Percentiles rank a stretch among this genome's conserved stretches.
These are phyloP conservation scores for Zasmidium cellare DNA, from an alignment of 2,329 filamentous ascomycete genomes.

Conservation along the genomic window DNA sequence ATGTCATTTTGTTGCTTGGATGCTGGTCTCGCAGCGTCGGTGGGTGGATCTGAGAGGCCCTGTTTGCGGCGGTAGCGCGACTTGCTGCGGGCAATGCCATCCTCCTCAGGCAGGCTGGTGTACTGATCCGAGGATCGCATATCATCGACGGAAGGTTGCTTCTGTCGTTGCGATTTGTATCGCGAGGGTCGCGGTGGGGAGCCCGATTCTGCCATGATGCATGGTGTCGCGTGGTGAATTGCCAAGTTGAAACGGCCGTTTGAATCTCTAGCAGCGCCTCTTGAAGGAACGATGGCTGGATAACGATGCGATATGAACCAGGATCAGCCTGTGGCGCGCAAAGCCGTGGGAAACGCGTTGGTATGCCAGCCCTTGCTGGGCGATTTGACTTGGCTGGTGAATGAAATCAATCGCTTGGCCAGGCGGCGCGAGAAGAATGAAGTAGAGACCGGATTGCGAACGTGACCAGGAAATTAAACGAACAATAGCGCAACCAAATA, in stretches of 20 bases:
- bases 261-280: background rate
- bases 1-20: constrained; percentile 16
- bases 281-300: background rate
- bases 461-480: background rate
- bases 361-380: background rate
- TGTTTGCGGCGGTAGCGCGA: constrained; percentile 34
- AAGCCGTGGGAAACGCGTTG: background rate
- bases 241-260: background rate
- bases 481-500: background rate
- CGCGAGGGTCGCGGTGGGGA: constrained; percentile 18
- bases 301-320: background rate
- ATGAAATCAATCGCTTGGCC: background rate
- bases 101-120: constrained; percentile 20
- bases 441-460: background rate
- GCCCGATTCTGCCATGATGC: constrained; percentile 18
- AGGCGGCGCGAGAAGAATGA: background rate
- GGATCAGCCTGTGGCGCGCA: background rate
- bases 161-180: constrained; percentile 22
- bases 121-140: constrained; percentile 4
- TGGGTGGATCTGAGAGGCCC: constrained; percentile 8
- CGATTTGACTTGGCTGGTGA: background rate
- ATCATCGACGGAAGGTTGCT: constrained; percentile 15
- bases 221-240: constrained; percentile 7
- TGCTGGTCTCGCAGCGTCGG: constrained; percentile 9
- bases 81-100: constrained; percentile 28